Evolutionary conservation across 805 yeast genomes (phyloP).

Genomic region (Ogataea paraovalis): DNA sequence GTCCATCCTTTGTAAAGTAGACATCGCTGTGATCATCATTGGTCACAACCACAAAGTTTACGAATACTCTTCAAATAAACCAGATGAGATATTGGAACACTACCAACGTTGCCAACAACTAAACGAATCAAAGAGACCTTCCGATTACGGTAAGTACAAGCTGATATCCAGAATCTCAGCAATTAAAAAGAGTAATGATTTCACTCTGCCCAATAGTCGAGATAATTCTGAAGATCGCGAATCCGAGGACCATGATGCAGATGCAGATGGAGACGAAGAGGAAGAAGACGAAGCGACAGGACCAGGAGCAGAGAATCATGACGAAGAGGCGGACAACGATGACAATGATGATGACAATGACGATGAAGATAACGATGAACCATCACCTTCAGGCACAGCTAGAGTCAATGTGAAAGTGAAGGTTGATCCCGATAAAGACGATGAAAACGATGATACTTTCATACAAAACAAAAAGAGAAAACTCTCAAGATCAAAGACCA

Average conservation of each 20-base stretch:
- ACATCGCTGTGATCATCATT: conserved; percentile 82
- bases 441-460: not conserved
- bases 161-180: conserved; percentile 28
- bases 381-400: not conserved
- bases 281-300: conserved; percentile 15
- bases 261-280: conserved; percentile 10
- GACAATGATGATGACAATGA: conserved; percentile 5
- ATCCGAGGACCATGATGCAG: not conserved
- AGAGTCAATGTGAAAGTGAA: not conserved
- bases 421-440: not conserved
- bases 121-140: conserved; percentile 63
- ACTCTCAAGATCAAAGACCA: not conserved
- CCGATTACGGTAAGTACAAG: conserved; percentile 60
- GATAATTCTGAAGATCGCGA: not conserved
- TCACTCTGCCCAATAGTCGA: not conserved
- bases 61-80: conserved; percentile 74
- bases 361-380: conserved; percentile 10
- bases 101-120: conserved; percentile 30
- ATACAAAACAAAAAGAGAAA: not conserved
- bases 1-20: conserved; percentile 88
- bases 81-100: conserved; percentile 43
- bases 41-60: conserved; percentile 80
- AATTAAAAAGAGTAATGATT: conserved; percentile 12
- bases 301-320: conserved; percentile 4
- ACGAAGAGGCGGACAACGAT: conserved; percentile 5